These are phyloP conservation scores for Xylariaceae sp. DNA, from an alignment of 2,329 filamentous ascomycete genomes.

Conservation along the genomic window DNA sequence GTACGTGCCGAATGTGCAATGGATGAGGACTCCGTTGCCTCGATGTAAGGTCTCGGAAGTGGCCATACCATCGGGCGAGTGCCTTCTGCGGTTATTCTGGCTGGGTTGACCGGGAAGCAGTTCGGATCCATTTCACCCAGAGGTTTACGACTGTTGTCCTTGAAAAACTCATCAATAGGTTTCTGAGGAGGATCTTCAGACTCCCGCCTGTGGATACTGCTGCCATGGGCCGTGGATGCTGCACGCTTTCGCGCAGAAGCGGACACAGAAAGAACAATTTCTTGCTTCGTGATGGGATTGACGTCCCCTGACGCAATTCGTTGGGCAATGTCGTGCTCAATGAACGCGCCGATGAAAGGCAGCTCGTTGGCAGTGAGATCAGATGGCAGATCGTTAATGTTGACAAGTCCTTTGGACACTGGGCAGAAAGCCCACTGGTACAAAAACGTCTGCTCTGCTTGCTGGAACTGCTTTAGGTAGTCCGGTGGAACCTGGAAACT, in stretches of 20 bases:
- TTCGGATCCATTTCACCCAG: constrained; percentile 60
- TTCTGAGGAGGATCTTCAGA: constrained; percentile 37
- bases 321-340: constrained; percentile 63
- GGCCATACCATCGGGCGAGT: constrained; percentile 53
- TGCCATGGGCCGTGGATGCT: constrained; percentile 25
- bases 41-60: constrained; percentile 52
- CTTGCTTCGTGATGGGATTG: constrained; percentile 81
- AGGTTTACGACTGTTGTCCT: constrained; percentile 45
- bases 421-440: constrained; percentile 95
- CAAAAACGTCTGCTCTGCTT: constrained; percentile 87
- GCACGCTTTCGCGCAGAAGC: constrained; percentile 39
- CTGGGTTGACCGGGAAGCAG: constrained; percentile 50
- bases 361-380: constrained; percentile 63
- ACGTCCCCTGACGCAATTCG: constrained; percentile 76
- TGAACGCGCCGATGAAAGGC: constrained; percentile 72
- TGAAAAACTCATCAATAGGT: constrained; percentile 53
- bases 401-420: constrained; percentile 61
- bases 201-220: constrained; percentile 18
- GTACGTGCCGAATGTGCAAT: constrained; percentile 36
- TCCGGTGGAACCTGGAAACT: constrained; percentile 74
- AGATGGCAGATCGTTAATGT: constrained; percentile 62
- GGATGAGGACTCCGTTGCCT: constrained; percentile 30
- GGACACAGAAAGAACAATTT: constrained; percentile 41
- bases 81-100: constrained; percentile 45
- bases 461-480: constrained; percentile 74